Conservation (phyloP, 2,329 filamentous ascomycete species). For the Phaeosphaeria sp. region DNA sequence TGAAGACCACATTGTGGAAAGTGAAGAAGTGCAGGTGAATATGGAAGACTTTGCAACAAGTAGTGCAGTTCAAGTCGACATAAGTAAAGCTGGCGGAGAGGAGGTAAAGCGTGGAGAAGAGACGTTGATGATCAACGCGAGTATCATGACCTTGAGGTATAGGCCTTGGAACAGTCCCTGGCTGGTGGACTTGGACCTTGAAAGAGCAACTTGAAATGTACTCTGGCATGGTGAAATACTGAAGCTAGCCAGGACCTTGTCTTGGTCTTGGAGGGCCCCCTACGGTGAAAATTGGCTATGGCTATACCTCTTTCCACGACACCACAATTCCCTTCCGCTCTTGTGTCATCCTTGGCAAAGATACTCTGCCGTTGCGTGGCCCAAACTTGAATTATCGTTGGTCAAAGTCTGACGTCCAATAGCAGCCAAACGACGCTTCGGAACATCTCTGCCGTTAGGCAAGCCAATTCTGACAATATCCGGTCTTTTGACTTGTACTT, state of each 20-base stretch:
- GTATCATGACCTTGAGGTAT: conserved; percentile 61
- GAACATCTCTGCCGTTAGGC: not conserved
- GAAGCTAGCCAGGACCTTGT: too few relatives aligned
- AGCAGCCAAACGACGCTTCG: not conserved
- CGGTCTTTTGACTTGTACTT: not conserved
- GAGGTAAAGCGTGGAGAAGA: conserved; percentile 55
- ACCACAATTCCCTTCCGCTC: not conserved
- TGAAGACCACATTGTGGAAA: conserved; percentile 25
- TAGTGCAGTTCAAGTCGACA: conserved; percentile 39
- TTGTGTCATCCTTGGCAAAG: not conserved
- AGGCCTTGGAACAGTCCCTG: conserved; percentile 60
- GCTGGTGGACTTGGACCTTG: conserved; percentile 61
- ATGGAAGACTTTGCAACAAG: conserved; percentile 23
- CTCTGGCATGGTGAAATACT: too few relatives aligned
- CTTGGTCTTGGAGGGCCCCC: too few relatives aligned
- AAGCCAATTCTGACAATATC: not conserved
- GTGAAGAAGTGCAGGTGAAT: conserved; percentile 24
- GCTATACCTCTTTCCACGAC: not conserved
- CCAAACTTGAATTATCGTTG: not conserved
- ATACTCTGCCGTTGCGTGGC: not conserved
- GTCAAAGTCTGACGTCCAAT: not conserved
- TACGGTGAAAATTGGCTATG: too few relatives aligned
- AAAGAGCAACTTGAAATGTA: conserved; percentile 14
- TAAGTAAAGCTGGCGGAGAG: conserved; percentile 30
- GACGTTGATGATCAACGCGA: conserved; percentile 65